Base-by-base conservation (phyloP, 257 asterid genomes). In the Nicotiana sylvestris region DNA sequence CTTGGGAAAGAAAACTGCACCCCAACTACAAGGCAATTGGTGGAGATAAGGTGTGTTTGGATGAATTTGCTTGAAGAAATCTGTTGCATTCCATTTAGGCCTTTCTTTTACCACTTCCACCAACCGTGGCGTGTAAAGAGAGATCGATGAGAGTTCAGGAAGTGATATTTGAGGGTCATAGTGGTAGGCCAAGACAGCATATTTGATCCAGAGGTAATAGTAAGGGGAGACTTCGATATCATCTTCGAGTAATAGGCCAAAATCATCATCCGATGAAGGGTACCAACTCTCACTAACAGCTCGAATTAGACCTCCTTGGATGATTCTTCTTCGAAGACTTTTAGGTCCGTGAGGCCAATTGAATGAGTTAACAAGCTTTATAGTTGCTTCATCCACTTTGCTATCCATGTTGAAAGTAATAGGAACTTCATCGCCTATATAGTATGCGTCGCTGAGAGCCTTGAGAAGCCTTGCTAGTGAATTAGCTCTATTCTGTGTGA, bases 231-330 rank as follows among this genome's bases (percentile, higher is more conserved):
- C 97, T 81, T 96, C 99, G 2, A 96, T 96, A 80, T 96, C 99
- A 43, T 96, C 99, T 85, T 96, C 99, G 0, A 96, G 93, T 49
- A 96, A 37, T 0, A 96, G 93, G 35, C 98, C 99, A 65, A 88
- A 96, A 30, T 96, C 94, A 53, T 96, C 95, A 77, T 94, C 97
- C 2, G 98, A 90, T 9, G 99, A 77, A 0, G 99, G 99, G 81
- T 93, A 96, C 99, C 99, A 94, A 85, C 98, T 94, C 77, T 96
- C 98, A 29, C 97, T 94, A 2, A 96, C 98, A 0, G 99, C 99
- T 0, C 98, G 92, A 46, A 96, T 94, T 0, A 96, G 91, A 25
- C 99, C 98, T 25, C 99, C 99, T 65, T 94, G 99, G 83, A 96
- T 92, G 91, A 96, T 96, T 69, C 98, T 83, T 65, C 99, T 83